Percentiles rank a stretch among this genome's conserved stretches.
Conservation (phyloP, 345 rosid species). For the Salix udensis region DNA sequence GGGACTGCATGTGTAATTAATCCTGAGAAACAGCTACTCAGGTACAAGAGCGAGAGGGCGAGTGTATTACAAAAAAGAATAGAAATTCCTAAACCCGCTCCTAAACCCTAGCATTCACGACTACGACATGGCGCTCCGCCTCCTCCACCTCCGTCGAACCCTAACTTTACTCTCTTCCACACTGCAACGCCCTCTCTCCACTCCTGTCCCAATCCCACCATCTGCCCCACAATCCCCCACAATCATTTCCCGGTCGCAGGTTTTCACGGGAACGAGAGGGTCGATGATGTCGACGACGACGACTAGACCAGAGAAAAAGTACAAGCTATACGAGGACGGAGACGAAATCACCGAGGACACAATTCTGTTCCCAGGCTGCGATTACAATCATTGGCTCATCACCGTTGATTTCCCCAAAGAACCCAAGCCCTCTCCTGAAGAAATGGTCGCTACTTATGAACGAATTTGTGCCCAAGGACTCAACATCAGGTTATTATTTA, state of each 20-base stretch:
- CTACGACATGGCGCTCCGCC: constrained; percentile 37
- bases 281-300: constrained; percentile 10
- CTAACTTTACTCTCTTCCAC: constrained; percentile 23
- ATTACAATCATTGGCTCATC: constrained; percentile 91
- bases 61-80: neutral
- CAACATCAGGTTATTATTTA: constrained; percentile 54
- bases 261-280: constrained; percentile 4
- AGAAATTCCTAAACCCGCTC: neutral
- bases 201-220: neutral
- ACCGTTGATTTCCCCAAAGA: constrained; percentile 69
- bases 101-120: neutral
- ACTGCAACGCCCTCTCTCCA: constrained; percentile 30
- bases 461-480: constrained; percentile 81
- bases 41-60: neutral
- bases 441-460: constrained; percentile 75
- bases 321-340: constrained; percentile 52
- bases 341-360: constrained; percentile 73
- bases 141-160: constrained; percentile 59
- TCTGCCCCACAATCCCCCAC: neutral
- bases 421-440: constrained; percentile 43
- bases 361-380: constrained; percentile 78
- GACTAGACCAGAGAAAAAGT: neutral
- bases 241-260: neutral
- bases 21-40: too few species aligned
- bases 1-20: too few species aligned